Percentiles rank a stretch among this genome's conserved stretches.
phyloP scores from a whole-genome alignment of 352 stramenopile genomes.

The Aphanomyces astaci region DNA sequence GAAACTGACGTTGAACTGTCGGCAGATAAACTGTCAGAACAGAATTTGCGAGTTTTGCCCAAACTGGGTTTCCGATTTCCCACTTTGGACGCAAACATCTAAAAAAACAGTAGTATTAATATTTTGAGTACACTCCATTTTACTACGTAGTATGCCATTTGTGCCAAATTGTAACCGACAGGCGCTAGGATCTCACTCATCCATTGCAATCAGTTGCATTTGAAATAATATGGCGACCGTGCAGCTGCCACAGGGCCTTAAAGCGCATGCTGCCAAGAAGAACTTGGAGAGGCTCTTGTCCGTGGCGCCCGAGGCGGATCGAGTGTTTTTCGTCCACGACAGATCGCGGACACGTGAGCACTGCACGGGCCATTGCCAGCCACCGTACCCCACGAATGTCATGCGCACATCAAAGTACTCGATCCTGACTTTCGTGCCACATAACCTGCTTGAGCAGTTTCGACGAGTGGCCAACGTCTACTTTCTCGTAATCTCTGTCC shows the following conservation, averaged over 20 bases:
- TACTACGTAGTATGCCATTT: too few relatives aligned
- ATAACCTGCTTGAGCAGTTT: conserved; percentile 94
- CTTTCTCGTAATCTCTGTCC: conserved; percentile 91
- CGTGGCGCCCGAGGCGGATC: neutral
- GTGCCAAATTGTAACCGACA: neutral
- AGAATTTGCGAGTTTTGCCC: too few relatives aligned
- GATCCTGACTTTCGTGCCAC: conserved; percentile 90
- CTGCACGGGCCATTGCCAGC: too few relatives aligned
- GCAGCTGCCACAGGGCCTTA: too few relatives aligned
- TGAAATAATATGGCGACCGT: neutral
- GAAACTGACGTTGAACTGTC: too few relatives aligned
- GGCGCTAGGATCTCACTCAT: neutral
- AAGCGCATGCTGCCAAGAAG: neutral
- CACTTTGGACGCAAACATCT: too few relatives aligned
- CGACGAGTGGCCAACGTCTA: conserved; percentile 93
- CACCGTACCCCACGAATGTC: conserved; percentile 27
- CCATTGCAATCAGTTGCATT: neutral
- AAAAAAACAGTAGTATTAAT: too few relatives aligned
- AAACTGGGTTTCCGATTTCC: too few relatives aligned
- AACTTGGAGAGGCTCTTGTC: neutral
- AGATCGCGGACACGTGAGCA: neutral
- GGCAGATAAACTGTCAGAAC: too few relatives aligned
- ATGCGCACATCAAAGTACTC: conserved; percentile 93
- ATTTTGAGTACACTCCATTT: too few relatives aligned
- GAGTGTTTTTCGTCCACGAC: conserved; percentile 5